These are phyloP conservation scores for Coprinopsis cinerea DNA, from an alignment of 768 basidiomycete species.

Conservation along the genomic window DNA sequence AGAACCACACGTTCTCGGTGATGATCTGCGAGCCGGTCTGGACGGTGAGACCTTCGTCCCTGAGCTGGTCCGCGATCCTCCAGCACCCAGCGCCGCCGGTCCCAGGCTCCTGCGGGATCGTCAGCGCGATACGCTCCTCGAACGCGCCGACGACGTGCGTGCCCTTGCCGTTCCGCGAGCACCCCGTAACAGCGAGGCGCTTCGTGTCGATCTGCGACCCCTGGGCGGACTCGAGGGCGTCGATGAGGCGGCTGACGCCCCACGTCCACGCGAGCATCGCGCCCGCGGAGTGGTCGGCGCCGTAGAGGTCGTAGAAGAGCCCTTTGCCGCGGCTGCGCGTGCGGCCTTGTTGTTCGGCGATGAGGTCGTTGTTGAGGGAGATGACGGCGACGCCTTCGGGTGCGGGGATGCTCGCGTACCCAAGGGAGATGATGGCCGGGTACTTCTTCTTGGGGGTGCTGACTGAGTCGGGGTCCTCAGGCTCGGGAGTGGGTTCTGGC, in stretches of 20 bases:
- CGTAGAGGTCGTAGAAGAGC: slow-evolving; percentile 54
- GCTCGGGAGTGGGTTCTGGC: no score
- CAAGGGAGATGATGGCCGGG: slow-evolving; percentile 48
- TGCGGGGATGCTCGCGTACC: slow-evolving; percentile 34
- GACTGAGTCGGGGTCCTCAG: slow-evolving; percentile 27
- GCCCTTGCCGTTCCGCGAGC: slow-evolving; percentile 57
- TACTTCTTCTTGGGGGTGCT: slow-evolving; percentile 36
- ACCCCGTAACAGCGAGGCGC: slow-evolving; percentile 51
- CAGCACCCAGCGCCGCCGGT: slow-evolving; percentile 54
- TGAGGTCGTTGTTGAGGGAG: slow-evolving; percentile 46
- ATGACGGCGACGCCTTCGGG: slow-evolving; percentile 35
- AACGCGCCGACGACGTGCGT: slow-evolving; percentile 56
- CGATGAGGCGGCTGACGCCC: slow-evolving; percentile 54
- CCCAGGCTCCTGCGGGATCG: slow-evolving; percentile 58
- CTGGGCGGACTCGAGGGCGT: slow-evolving; percentile 47
- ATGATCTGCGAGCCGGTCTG: slow-evolving; percentile 55
- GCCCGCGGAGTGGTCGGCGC: slow-evolving; percentile 35
- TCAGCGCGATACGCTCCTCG: slow-evolving; percentile 50
- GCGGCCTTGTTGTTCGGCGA: slow-evolving; percentile 39
- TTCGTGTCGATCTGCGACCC: slow-evolving; percentile 38
- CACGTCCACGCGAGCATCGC: slow-evolving; percentile 61
- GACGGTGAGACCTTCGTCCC: slow-evolving; percentile 29
- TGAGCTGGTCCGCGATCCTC: slow-evolving; percentile 44
- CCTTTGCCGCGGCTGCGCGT: slow-evolving; percentile 45
- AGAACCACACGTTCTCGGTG: slow-evolving; percentile 57